Percentiles rank a stretch among this genome's conserved stretches.
Conservation (phyloP, 2,329 filamentous ascomycete genomes). For the Ascochyta rabiei region DNA sequence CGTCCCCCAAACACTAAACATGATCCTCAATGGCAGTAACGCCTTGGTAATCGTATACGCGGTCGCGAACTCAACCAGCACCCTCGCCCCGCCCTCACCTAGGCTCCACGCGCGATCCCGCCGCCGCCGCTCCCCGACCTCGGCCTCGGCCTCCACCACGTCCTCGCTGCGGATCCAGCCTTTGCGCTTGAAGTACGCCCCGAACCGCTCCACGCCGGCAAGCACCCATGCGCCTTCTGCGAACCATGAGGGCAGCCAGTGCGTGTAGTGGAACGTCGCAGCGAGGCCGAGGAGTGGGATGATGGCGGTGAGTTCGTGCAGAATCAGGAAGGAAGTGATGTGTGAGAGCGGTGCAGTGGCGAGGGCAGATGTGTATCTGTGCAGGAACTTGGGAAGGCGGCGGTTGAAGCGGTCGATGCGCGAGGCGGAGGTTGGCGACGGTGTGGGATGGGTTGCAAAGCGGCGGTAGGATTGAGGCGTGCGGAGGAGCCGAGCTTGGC, state of each 20-base stretch:
- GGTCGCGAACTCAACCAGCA: conserved; percentile 75
- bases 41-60: conserved; percentile 92
- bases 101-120: conserved; percentile 48
- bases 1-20: conserved; percentile 83
- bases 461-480: conserved; percentile 13
- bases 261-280: conserved; percentile 77
- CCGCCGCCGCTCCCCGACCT: conserved; percentile 37
- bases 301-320: conserved; percentile 91
- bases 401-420: conserved; percentile 46
- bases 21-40: conserved; percentile 76
- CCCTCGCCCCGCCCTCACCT: conserved; percentile 56
- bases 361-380: conserved; percentile 71
- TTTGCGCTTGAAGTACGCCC: conserved; percentile 76
- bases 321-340: conserved; percentile 81
- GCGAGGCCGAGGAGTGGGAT: conserved; percentile 78
- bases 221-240: conserved; percentile 60
- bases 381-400: conserved; percentile 67
- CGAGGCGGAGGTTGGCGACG: conserved; percentile 31
- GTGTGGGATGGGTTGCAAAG: conserved; percentile 25
- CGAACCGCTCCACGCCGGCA: conserved; percentile 74
- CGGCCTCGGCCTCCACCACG: conserved; percentile 52
- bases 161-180: conserved; percentile 73
- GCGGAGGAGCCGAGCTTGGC: background rate
- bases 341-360: conserved; percentile 80
- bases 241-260: conserved; percentile 69